Evolutionary conservation across 805 yeast species (phyloP), one percentile per base, ranked within the genome.

Genomic region (Cyberlindnera veronae): DNA sequence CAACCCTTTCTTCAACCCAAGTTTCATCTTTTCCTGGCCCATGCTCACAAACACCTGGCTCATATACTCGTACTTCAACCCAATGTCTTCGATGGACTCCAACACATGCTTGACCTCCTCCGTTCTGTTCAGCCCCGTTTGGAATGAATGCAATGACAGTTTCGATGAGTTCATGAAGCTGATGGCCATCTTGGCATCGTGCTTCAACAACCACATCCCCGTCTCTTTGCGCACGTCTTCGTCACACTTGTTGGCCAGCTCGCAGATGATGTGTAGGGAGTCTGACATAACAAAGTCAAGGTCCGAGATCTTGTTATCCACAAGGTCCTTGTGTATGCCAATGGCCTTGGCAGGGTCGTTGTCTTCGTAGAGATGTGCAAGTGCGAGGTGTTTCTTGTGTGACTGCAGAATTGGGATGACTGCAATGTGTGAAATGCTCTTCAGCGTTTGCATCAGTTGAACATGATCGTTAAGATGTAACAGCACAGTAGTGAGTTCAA

Each of bases 191-290:
- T 48, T 51, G 6, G 44, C 50, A 32, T 50, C 48, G 23, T 42
- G 48, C n/a, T 40, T 42, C 17, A 52, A 30, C 11, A 52, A 26
- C 57, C 57, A 52, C 22, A 50, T 32, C 2, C 54, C 57, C 19
- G 41, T 37, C 1, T 48, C 50, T 31, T 44, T 43, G 16, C 45
- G 34, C 8, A 37, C 13, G 3, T 41, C 32, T 5, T 50, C 53
- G 15, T 45, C 38, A 14, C 46, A 43, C 21, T 19, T 11, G 16
- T 44, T 44, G 9, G 41, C 42, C 30, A 44, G 10, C 22, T 35
- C 32, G 29, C 45, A 32, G 26, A 50, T 46, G 18, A 38, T 31
- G 21, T 46, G 41, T 19, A 50, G 18, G 3, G 49, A 34, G 4
- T 46, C 50, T 10, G 32, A 31, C 18, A 19, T 27, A 18, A 41